These are phyloP conservation scores for Arctium minus DNA, from an alignment of 129 eudicot genomes.

Conservation along the genomic window DNA sequence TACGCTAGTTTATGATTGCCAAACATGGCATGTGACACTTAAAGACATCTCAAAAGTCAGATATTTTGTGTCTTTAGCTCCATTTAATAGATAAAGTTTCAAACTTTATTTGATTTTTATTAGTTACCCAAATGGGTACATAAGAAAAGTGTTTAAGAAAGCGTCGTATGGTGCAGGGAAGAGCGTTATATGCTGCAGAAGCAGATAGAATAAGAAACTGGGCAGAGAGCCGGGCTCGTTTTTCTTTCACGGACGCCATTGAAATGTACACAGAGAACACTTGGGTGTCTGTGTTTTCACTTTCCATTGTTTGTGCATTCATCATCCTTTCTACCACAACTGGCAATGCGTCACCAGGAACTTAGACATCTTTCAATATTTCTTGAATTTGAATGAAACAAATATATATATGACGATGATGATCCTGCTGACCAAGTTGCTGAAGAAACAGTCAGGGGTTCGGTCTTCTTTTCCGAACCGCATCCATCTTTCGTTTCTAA, in stretches of 20 bases:
- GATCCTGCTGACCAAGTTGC: not conserved
- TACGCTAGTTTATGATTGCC: too few species aligned
- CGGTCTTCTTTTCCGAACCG: not conserved
- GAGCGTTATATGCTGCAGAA: conserved; percentile 65
- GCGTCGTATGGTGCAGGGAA: conserved; percentile 49
- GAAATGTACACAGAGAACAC: conserved; percentile 91
- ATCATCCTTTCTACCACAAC: conserved; percentile 86
- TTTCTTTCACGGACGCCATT: conserved; percentile 90
- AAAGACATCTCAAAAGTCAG: not conserved
- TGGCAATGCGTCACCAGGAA: conserved; percentile 52
- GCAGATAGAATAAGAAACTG: conserved; percentile 87
- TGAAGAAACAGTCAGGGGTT: not conserved
- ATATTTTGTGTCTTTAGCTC: not conserved
- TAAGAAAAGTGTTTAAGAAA: not conserved
- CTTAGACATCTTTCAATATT: conserved; percentile 13
- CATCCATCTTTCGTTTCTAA: not conserved
- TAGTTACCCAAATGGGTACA: not conserved
- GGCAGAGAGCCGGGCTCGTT: conserved; percentile 86
- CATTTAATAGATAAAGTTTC: conserved; percentile 4
- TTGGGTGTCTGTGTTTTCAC: conserved; percentile 95
- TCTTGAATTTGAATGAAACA: not conserved
- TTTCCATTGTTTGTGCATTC: conserved; percentile 98
- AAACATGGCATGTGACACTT: too few species aligned
- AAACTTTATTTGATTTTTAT: not conserved
- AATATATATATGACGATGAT: not conserved